Evolutionary conservation across 305 asterid genomes (phyloP).

Genomic region (Andrographis paniculata): DNA sequence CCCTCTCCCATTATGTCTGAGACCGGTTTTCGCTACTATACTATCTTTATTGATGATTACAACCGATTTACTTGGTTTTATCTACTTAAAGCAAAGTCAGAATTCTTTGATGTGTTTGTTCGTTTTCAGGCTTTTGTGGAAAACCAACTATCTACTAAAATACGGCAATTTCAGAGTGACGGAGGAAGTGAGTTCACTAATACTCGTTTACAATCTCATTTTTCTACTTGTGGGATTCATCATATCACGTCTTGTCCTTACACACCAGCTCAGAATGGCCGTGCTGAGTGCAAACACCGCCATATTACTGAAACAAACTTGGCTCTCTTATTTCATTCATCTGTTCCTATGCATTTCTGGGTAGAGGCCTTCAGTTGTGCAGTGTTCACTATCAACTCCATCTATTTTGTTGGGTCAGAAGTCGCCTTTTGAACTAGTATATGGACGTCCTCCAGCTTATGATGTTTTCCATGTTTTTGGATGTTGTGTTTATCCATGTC

Average conservation of each 20-base stretch:
- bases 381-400: background rate
- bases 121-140: conserved; percentile 3
- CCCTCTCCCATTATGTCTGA: background rate
- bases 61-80: conserved; percentile 12
- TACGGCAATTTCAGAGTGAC: conserved; percentile 13
- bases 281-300: background rate
- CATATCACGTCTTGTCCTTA: conserved; percentile 11
- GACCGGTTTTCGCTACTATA: background rate
- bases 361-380: conserved; percentile 1
- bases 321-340: background rate
- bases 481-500: too few species aligned
- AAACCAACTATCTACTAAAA: conserved; percentile 1
- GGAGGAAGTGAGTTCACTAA: conserved; percentile 9
- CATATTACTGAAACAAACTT: conserved; percentile 1
- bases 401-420: background rate
- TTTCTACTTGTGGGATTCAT: conserved; percentile 2
- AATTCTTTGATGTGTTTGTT: background rate
- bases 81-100: conserved; percentile 1
- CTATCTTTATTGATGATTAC: conserved; percentile 9
- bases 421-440: conserved; percentile 4
- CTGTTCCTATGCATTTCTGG: conserved; percentile 2
- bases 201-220: background rate
- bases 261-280: conserved; percentile 12
- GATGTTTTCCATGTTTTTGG: too few species aligned
- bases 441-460: background rate